Percentiles rank a stretch among this genome's conserved stretches.
Conservation (phyloP, 2,329 filamentous ascomycete species). For the Fusarium newnesense region DNA sequence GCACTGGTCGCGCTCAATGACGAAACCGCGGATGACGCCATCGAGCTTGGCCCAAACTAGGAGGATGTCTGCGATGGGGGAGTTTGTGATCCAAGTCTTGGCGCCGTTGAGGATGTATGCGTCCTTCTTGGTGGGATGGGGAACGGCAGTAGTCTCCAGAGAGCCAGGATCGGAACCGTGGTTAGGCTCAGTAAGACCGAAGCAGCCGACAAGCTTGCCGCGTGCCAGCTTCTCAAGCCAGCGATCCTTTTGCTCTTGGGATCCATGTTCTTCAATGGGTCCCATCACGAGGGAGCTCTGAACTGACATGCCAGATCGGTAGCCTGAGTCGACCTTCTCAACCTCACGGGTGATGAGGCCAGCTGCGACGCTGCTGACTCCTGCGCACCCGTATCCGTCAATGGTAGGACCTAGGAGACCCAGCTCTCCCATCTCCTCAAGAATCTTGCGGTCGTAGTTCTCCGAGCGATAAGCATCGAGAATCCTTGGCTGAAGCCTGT, state of each 20-base stretch:
- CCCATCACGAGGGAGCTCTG: background rate
- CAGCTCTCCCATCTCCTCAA: background rate
- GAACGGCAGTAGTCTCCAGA: background rate
- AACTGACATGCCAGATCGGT: background rate
- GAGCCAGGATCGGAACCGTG: background rate
- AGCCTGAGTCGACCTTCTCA: background rate
- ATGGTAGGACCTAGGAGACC: background rate
- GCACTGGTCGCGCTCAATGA: background rate
- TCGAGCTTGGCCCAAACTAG: background rate
- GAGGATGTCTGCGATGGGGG: background rate
- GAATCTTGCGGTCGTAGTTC: background rate
- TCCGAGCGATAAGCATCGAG: background rate
- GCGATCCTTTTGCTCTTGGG: background rate
- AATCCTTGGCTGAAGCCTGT: background rate
- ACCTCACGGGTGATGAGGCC: background rate
- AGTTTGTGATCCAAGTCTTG: background rate
- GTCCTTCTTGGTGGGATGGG: background rate
- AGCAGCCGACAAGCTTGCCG: background rate
- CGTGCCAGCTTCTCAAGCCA: background rate
- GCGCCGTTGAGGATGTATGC: background rate
- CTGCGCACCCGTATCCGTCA: background rate
- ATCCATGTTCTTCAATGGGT: background rate
- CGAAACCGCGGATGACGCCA: background rate
- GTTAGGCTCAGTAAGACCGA: background rate
- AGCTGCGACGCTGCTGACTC: background rate